Conservation (phyloP, 2,329 filamentous ascomycete genomes). For the Cladosporium sp. region DNA sequence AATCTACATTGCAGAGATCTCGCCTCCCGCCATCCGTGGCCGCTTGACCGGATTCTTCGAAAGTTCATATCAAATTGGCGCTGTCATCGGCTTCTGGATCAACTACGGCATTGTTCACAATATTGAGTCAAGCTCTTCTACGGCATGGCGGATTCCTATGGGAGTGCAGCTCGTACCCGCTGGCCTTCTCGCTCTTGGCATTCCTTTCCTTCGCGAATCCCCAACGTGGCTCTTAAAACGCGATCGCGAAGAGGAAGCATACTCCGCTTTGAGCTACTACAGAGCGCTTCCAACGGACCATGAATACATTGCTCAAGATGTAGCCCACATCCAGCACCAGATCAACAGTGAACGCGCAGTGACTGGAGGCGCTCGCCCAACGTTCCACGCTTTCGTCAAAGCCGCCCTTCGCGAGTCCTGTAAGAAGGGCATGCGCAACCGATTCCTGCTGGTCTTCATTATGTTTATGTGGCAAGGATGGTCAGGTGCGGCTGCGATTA, state of each 20-base stretch:
- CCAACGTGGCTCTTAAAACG: conserved; percentile 37
- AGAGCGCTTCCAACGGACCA: conserved; percentile 28
- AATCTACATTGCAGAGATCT: conserved; percentile 41
- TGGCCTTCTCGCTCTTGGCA: conserved; percentile 35
- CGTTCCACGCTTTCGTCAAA: conserved; percentile 36
- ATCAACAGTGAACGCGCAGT: conserved; percentile 38
- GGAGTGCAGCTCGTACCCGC: conserved; percentile 40
- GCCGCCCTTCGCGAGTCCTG: conserved; percentile 36
- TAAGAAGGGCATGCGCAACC: conserved; percentile 44
- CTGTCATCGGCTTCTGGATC: conserved; percentile 42
- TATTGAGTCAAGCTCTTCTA: conserved; percentile 28
- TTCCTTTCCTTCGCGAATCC: conserved; percentile 37
- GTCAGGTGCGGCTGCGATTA: conserved; percentile 41
- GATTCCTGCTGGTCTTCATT: conserved; percentile 43
- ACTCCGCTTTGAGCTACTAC: conserved; percentile 27
- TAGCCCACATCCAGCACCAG: conserved; percentile 37
- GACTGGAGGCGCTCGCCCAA: conserved; percentile 34
- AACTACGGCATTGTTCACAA: conserved; percentile 39
- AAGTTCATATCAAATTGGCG: conserved; percentile 38
- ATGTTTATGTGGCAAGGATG: conserved; percentile 42
- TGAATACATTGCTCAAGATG: conserved; percentile 35
- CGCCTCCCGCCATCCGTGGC: conserved; percentile 40
- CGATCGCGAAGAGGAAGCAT: conserved; percentile 27
- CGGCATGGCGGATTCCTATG: conserved; percentile 36
- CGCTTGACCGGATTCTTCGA: conserved; percentile 40